Conservation (phyloP, 2,329 filamentous ascomycete species). For the Fulvia fulva region DNA sequence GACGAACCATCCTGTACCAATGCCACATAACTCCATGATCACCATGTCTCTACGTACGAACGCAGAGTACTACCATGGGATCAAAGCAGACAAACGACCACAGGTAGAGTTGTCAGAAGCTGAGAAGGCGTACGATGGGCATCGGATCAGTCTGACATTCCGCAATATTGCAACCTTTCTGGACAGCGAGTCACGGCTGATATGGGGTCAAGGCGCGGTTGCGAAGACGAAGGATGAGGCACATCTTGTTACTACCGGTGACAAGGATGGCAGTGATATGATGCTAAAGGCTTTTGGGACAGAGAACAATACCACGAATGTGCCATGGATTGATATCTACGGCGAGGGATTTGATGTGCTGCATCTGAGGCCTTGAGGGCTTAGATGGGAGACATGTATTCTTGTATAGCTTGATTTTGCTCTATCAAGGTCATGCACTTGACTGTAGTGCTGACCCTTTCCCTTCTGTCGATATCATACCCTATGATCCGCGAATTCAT, state of each 20-base stretch:
- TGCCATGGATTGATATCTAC: slow-evolving; percentile 73
- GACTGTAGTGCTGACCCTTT: not conserved
- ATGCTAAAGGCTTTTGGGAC: slow-evolving; percentile 76
- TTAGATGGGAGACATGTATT: not conserved
- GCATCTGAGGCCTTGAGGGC: slow-evolving; percentile 45
- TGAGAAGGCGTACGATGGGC: slow-evolving; percentile 69
- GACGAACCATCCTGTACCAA: slow-evolving; percentile 61
- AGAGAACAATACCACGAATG: slow-evolving; percentile 70
- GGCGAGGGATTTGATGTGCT: slow-evolving; percentile 80
- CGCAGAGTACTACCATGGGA: slow-evolving; percentile 84
- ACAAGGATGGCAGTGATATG: slow-evolving; percentile 59
- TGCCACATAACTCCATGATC: slow-evolving; percentile 88
- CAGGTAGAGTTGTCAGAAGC: slow-evolving; percentile 61
- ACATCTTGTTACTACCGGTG: slow-evolving; percentile 63
- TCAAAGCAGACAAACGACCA: slow-evolving; percentile 77
- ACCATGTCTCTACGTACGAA: slow-evolving; percentile 79
- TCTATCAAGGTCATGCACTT: not conserved
- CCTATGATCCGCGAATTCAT: too few relatives aligned
- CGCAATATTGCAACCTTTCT: slow-evolving; percentile 84
- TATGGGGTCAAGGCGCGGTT: slow-evolving; percentile 90
- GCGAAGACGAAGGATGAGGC: slow-evolving; percentile 62
- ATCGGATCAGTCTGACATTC: slow-evolving; percentile 89
- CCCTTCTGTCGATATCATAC: not conserved
- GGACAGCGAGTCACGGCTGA: slow-evolving; percentile 57
- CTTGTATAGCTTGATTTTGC: not conserved